Base-by-base conservation (phyloP, 352 stramenopile species). In the Pythium aphanidermatum region DNA sequence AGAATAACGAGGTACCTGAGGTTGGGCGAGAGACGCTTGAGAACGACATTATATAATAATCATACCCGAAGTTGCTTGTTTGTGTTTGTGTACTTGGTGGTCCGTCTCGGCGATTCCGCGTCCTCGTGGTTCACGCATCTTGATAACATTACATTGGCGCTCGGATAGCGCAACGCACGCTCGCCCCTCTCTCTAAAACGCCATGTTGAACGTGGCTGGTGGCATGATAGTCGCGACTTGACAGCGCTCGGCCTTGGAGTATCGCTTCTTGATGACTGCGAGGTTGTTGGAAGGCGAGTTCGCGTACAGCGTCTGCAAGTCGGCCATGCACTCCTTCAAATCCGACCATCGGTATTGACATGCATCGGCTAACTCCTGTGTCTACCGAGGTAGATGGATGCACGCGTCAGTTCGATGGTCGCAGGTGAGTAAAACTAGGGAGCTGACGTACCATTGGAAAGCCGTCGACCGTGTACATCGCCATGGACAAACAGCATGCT, bases 211-310 rank as follows among this genome's bases (percentile, higher is more conserved):
- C 36, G 62, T 74, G 14, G 73, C 68, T 12, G 81, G 81, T 13
- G 81, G 81, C 20, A 87, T 53, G 28, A 91, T 68, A 34, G 65
- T 65, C 21, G 79, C 79, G 36, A 93, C 81, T 57, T 93, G 74
- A 58, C 72, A 86, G 25, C 81, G 57, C 44, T 93, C 81, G 23
- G 80, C 69, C 49, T 91, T 90, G 26, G 81, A 91, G 70, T 93
- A 93, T 41, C 81, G 78, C 58, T 93, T 93, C 63, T 91, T 91
- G 57, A 93, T 90, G 47, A 93, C 81, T 23, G 78, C 77, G 40
- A 93, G 46, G 38, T 85, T 86, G 64, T 88, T 88, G 16, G 75
- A 83, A 43, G 79, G 78, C 17, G 81, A 87, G 44, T 70, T 78
- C 42, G 73, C 83, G 61, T 91, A 93, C 46, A 93, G 53, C 37